Evolutionary conservation across 108 stramenopile genomes (phyloP), one percentile per base, ranked within the genome.

Genomic region (Aurantiochytrium sp.): DNA sequence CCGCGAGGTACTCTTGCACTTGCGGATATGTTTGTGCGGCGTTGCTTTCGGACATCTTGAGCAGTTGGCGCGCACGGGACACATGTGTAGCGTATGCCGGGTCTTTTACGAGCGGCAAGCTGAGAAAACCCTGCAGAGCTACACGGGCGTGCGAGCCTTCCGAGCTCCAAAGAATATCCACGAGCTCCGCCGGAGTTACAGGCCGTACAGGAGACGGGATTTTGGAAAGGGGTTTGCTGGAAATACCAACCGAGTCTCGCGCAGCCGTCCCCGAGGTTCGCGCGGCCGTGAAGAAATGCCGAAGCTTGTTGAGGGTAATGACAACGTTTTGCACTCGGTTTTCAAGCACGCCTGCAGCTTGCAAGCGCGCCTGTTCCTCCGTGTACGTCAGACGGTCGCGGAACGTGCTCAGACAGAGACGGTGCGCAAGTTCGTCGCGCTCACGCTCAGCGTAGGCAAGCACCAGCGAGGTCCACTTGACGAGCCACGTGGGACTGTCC

Each of bases 391-490:
- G 76, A 45, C 76, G 45, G 23, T 35, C 23, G 18, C 49, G 76
- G 4, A 83, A 83, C 18, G 51, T 53, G n/a, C 25, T 47, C 10
- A 83, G 51, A 23, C 76, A 83, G n/a, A 83, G 51, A 1, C 76
- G 45, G 28, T 83, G 76, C 8, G 76, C 76, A 12, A 83, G 76
- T 23, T 83, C 76, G n/a, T 83, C 76, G 25, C 51, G 76, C 51
- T 83, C 76, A 45, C 12, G 51, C 28, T 83, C 76, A 6, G 76
- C 76, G 51, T 83, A 83, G 10, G 45, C 76, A 53, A 83, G 76
- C n/a, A 83, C 76, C 6, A 83, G 76, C 45, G 49, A 53, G n/a
- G 76, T 83, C 76, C 76, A 90, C 43, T 90, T 90, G 16, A n/a
- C 29, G 45, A 90, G 87, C 90, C 90, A 90, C 43, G 58, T 21